Percentiles rank a stretch among this genome's conserved stretches.
phyloP scores from a whole-genome alignment of 1,284 basidiomycete species.

The Heterobasidion occidentale region DNA sequence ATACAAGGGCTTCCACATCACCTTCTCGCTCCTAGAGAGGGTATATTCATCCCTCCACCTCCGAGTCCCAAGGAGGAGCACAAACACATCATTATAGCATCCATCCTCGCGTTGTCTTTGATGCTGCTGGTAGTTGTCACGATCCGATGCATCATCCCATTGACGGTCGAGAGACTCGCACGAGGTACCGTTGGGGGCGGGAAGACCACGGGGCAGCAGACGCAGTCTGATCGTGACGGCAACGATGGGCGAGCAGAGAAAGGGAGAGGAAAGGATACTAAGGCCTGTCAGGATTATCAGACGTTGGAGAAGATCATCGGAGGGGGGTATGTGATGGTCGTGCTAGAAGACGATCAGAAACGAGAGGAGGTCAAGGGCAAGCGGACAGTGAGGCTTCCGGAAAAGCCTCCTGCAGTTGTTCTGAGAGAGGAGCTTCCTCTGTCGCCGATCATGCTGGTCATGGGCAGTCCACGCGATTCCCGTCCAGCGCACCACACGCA shows the following conservation, averaged over 20 bases:
- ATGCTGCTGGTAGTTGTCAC: slow-evolving; percentile 3
- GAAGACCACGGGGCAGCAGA: not conserved
- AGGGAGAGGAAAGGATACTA: not conserved
- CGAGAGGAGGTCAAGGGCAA: not conserved
- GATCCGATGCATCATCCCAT: slow-evolving; percentile 5
- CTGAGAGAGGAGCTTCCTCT: slow-evolving; percentile 3
- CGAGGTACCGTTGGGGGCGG: not conserved
- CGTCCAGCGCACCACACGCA: too few relatives aligned
- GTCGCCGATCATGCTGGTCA: not conserved
- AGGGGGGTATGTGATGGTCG: not conserved
- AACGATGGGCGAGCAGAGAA: not conserved
- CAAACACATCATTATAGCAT: slow-evolving; percentile 8
- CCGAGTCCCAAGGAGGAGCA: slow-evolving; percentile 2
- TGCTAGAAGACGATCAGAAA: not conserved
- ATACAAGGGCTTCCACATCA: too few relatives aligned
- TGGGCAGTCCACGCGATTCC: not conserved
- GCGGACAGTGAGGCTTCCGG: not conserved
- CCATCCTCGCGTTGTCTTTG: slow-evolving; percentile 5
- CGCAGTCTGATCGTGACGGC: not conserved
- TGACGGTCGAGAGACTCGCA: not conserved
- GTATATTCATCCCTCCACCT: not conserved
- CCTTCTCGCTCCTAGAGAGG: too few relatives aligned
- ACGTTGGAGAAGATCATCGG: not conserved
- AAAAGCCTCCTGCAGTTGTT: slow-evolving; percentile 5
- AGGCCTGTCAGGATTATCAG: not conserved